Conservation (phyloP, 2,329 filamentous ascomycete genomes). For the Trichophaea hybrida region DNA sequence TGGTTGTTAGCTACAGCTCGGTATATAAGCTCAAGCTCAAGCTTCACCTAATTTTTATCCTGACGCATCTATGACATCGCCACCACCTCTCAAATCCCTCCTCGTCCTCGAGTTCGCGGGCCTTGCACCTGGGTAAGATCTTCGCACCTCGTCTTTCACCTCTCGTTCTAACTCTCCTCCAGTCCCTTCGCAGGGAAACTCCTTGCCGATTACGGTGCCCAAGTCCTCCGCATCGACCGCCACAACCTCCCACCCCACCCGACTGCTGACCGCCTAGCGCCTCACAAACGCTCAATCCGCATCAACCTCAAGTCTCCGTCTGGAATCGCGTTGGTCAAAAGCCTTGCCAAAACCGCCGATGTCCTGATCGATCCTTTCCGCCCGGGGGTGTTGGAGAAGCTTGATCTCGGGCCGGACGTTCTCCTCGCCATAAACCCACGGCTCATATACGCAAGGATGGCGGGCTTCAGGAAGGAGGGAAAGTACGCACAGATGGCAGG, state of each 20-base stretch:
- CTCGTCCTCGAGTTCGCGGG: conserved; percentile 54
- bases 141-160: background rate
- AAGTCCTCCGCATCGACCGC: conserved; percentile 74
- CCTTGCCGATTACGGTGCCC: conserved; percentile 77
- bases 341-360: conserved; percentile 50
- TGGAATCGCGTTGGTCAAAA: conserved; percentile 52
- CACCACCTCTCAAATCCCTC: conserved; percentile 40
- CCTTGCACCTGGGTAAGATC: conserved; percentile 40
- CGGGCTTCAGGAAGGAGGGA: conserved; percentile 77
- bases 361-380: conserved; percentile 88
- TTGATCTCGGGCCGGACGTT: conserved; percentile 58
- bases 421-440: conserved; percentile 55
- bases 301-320: conserved; percentile 58
- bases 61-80: background rate
- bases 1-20: too few relatives aligned
- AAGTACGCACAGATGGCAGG: conserved; percentile 60
- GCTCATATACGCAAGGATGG: conserved; percentile 72
- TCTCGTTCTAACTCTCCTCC: conserved; percentile 38
- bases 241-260: conserved; percentile 35
- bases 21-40: background rate
- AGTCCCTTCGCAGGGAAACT: conserved; percentile 60
- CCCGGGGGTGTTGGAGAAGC: conserved; percentile 74
- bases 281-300: conserved; percentile 65
- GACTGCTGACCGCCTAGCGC: conserved; percentile 58
- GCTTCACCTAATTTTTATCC: background rate